Conservation (phyloP, 2,329 filamentous ascomycete species). For the Coniochaeta pulveracea region DNA sequence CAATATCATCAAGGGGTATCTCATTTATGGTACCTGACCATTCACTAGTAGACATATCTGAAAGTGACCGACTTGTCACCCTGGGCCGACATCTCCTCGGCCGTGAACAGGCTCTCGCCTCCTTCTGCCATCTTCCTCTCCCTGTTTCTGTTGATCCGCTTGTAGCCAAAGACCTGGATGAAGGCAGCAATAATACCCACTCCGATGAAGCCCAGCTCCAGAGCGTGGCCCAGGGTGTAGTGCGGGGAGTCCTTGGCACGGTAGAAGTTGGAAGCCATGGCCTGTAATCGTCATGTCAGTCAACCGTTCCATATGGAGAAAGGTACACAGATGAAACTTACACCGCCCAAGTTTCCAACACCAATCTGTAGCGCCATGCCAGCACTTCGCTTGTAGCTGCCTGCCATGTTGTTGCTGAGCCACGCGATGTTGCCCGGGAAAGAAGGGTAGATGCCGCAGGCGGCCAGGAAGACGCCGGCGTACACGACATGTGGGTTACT, state of each 20-base stretch:
- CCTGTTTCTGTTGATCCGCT: conserved; percentile 45
- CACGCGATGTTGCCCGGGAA: conserved; percentile 72
- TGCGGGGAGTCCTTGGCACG: conserved; percentile 35
- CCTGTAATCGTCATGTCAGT: conserved; percentile 19
- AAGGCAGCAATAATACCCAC: conserved; percentile 31
- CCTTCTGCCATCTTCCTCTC: conserved; percentile 29
- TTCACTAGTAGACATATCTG: conserved; percentile 46
- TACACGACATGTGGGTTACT: conserved; percentile 52
- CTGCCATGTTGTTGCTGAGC: conserved; percentile 67
- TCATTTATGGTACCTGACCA: no score
- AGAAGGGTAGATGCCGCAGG: conserved; percentile 69
- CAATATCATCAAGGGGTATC: no score
- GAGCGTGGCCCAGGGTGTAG: conserved; percentile 36
- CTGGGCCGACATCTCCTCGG: conserved; percentile 41
- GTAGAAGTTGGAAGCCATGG: conserved; percentile 66
- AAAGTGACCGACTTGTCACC: conserved; percentile 54
- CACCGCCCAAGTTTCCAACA: conserved; percentile 44
- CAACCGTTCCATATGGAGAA: not conserved
- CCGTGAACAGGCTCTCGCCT: conserved; percentile 25
- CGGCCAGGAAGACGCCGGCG: conserved; percentile 64
- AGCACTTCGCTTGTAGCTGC: conserved; percentile 49
- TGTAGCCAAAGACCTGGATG: conserved; percentile 38
- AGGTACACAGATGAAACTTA: conserved; percentile 15
- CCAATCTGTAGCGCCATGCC: conserved; percentile 57
- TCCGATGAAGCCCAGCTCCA: conserved; percentile 38